A percentile compares a stretch with the other conserved stretches of the same genome.
phyloP scores from a whole-genome alignment of 2,329 filamentous ascomycete genomes.

The Stagonosporopsis tanaceti region DNA sequence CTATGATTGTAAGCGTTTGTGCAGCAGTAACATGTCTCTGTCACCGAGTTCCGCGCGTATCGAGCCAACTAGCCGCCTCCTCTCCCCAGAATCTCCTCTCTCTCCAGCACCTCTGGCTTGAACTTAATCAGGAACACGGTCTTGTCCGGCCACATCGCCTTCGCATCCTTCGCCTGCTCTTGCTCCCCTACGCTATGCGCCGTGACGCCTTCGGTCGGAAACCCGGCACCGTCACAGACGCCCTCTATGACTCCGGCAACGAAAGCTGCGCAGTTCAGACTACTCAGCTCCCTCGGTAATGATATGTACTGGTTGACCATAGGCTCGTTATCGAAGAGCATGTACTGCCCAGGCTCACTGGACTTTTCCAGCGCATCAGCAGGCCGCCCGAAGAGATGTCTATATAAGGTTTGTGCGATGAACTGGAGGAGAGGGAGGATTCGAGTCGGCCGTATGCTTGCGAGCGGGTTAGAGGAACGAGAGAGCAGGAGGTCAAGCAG shows the following conservation, averaged over 20 bases:
- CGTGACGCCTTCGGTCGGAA: constrained; percentile 81
- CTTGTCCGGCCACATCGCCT: constrained; percentile 86
- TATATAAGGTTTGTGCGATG: constrained; percentile 91
- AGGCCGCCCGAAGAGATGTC: constrained; percentile 87
- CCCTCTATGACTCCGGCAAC: constrained; percentile 96
- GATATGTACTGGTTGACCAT: constrained; percentile 94
- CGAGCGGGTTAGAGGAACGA: constrained; percentile 59
- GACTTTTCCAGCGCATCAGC: constrained; percentile 94
- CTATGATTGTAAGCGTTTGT: constrained; percentile 3
- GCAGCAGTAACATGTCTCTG: neutral
- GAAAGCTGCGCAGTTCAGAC: constrained; percentile 95
- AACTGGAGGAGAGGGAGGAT: constrained; percentile 93
- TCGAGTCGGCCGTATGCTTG: constrained; percentile 75
- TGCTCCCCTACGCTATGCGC: constrained; percentile 73
- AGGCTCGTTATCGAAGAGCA: constrained; percentile 98
- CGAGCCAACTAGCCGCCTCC: constrained; percentile 47
- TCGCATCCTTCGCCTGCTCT: constrained; percentile 60
- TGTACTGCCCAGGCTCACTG: constrained; percentile 92
- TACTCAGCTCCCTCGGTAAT: constrained; percentile 92
- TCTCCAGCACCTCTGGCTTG: constrained; percentile 85
- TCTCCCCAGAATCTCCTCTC: constrained; percentile 82
- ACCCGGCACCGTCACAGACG: constrained; percentile 90
- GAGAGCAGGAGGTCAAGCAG: constrained; percentile 94
- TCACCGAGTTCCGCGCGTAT: too few relatives aligned
- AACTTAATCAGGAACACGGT: constrained; percentile 97